Percentiles rank a stretch among this genome's conserved stretches.
Evolutionary conservation across 768 basidiomycete genomes (phyloP).

Genomic region (Termitomyces eurrhizus): DNA sequence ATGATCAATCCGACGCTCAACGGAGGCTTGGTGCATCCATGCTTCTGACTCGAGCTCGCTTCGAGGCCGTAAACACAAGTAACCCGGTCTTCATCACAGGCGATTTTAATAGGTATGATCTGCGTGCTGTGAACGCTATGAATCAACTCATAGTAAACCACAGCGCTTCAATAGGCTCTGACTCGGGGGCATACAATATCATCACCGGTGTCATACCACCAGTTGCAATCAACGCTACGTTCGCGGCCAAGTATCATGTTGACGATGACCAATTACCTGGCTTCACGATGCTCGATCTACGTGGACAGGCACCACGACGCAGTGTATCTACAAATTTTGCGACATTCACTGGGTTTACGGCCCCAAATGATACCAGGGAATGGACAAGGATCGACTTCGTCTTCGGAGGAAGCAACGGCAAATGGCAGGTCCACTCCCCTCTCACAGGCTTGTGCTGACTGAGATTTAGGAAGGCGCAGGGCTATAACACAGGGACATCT

Average conservation of each 20-base stretch:
- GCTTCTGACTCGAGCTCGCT: slow-evolving; percentile 44
- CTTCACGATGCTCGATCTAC: slow-evolving; percentile 44
- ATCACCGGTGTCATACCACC: slow-evolving; percentile 39
- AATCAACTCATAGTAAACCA: not conserved
- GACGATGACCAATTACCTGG: slow-evolving; percentile 23
- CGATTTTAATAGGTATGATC: slow-evolving; percentile 44
- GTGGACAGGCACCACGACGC: slow-evolving; percentile 35
- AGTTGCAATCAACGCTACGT: slow-evolving; percentile 37
- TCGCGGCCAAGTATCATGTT: slow-evolving; percentile 37
- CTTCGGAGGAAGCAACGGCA: slow-evolving; percentile 43
- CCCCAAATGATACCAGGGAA: slow-evolving; percentile 30
- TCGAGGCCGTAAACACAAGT: slow-evolving; percentile 37
- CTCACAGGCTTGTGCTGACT: not conserved
- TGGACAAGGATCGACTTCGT: slow-evolving; percentile 50
- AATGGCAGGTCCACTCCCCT: slow-evolving; percentile 31
- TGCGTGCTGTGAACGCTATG: not conserved
- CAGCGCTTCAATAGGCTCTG: slow-evolving; percentile 40
- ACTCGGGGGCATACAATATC: slow-evolving; percentile 49
- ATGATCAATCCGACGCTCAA: slow-evolving; percentile 50
- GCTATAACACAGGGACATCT: slow-evolving; percentile 36
- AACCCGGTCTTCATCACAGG: slow-evolving; percentile 46
- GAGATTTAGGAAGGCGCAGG: slow-evolving; percentile 28
- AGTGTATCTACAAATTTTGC: slow-evolving; percentile 42
- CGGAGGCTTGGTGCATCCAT: slow-evolving; percentile 49
- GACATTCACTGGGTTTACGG: slow-evolving; percentile 49